Conservation (phyloP, 306 rosid species). For the Rosa rugosa region DNA sequence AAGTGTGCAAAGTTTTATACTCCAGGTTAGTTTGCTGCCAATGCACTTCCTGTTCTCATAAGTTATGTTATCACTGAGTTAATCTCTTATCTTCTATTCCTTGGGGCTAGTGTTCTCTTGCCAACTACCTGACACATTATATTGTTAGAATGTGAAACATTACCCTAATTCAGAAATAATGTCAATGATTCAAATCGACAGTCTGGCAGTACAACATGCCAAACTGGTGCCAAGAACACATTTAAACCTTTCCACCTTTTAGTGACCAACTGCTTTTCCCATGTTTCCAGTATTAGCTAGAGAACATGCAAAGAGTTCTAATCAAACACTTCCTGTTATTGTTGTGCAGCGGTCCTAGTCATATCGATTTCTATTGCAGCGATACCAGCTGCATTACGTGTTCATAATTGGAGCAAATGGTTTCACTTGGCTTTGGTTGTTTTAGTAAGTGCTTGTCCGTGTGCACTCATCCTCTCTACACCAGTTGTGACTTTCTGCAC, state of each 20-base stretch:
- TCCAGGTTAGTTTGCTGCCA: slow-evolving; percentile 56
- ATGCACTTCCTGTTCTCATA: neutral
- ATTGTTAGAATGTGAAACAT: neutral
- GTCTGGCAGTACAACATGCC: neutral
- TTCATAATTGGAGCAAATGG: slow-evolving; percentile 56
- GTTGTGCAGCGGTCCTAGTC: slow-evolving; percentile 61
- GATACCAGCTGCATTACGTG: slow-evolving; percentile 52
- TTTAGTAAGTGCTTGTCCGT: slow-evolving; percentile 92
- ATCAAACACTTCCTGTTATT: neutral
- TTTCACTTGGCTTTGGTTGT: slow-evolving; percentile 84
- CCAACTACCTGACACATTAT: neutral
- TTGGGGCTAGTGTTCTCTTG: neutral
- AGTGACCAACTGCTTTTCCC: neutral
- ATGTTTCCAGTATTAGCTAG: neutral
- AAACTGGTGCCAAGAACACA: neutral
- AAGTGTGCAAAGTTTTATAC: slow-evolving; percentile 83
- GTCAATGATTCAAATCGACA: neutral
- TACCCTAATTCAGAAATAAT: neutral
- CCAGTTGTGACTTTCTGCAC: slow-evolving; percentile 97
- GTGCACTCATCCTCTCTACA: slow-evolving; percentile 88
- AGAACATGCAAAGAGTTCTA: neutral
- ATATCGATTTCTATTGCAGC: slow-evolving; percentile 55
- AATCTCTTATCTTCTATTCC: neutral
- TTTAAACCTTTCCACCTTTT: neutral
- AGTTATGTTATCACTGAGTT: neutral